These are phyloP conservation scores for Verruconis gallopava DNA, from an alignment of 2,329 filamentous ascomycete species.

Conservation along the genomic window DNA sequence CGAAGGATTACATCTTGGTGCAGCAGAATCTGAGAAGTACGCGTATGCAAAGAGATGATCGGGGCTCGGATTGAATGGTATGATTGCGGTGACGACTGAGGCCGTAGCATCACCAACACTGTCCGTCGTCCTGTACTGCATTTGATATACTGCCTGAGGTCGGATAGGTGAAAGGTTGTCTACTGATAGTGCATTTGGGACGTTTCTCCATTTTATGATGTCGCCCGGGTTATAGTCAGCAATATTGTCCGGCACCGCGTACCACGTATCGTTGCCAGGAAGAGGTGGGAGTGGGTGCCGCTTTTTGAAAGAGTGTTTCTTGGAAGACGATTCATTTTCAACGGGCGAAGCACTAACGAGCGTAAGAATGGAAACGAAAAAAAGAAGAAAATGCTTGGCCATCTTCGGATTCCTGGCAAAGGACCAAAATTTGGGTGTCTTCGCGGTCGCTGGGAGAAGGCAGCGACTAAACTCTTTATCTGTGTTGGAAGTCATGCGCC, in stretches of 20 bases:
- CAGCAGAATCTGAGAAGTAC: slow-evolving; percentile 5
- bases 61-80: slow-evolving; percentile 5
- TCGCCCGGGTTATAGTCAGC: not conserved
- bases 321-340: not conserved
- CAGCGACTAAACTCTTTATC: not conserved
- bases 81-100: slow-evolving; percentile 7
- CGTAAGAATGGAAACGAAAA: not conserved
- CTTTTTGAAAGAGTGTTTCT: not conserved
- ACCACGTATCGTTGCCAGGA: not conserved
- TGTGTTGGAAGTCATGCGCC: not conserved
- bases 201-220: not conserved
- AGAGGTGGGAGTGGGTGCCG: not conserved
- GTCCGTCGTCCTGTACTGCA: slow-evolving; percentile 9
- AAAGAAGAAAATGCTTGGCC: slow-evolving; percentile 1
- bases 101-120: slow-evolving; percentile 8
- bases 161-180: slow-evolving; percentile 7
- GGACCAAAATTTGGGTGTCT: not conserved
- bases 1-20: slow-evolving; percentile 5
- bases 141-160: slow-evolving; percentile 5
- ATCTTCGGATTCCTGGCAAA: not conserved
- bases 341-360: not conserved
- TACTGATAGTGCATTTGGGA: slow-evolving; percentile 2
- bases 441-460: not conserved
- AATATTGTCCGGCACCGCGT: not conserved
- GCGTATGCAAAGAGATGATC: slow-evolving; percentile 6